Evolutionary conservation across 2,329 filamentous ascomycete genomes (phyloP).

Genomic region (Diaporthe citri): DNA sequence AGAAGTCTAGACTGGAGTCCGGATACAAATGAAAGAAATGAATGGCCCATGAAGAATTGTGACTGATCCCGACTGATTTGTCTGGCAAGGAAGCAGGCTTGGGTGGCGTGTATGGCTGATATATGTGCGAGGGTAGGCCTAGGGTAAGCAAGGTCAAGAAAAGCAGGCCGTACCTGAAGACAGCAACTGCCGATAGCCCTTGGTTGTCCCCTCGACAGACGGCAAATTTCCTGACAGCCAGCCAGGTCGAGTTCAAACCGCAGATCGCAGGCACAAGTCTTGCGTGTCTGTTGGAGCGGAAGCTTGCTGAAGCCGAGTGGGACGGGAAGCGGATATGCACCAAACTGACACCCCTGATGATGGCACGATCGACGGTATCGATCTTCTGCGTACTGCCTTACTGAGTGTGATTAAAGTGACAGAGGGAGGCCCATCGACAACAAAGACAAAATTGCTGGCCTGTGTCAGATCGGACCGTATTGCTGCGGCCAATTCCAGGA

Average conservation of each 20-base stretch:
- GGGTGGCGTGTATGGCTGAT: conserved; percentile 43
- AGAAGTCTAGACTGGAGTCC: neutral
- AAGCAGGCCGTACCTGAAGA: conserved; percentile 34
- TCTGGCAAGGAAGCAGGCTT: conserved; percentile 24
- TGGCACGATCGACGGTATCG: conserved; percentile 28
- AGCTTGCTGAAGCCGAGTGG: conserved; percentile 41
- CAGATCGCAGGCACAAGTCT: conserved; percentile 31
- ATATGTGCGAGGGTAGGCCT: conserved; percentile 48
- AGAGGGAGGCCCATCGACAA: conserved; percentile 31
- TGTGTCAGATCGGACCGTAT: conserved; percentile 29
- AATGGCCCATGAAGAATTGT: conserved; percentile 16
- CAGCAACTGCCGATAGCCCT: conserved; percentile 36
- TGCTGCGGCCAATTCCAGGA: conserved; percentile 28
- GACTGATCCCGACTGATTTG: conserved; percentile 24
- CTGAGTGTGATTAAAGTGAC: conserved; percentile 27
- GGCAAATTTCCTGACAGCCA: conserved; percentile 32
- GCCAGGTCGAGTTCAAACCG: conserved; percentile 35
- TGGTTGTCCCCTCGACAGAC: conserved; percentile 35
- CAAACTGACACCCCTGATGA: conserved; percentile 32
- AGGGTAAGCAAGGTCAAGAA: conserved; percentile 37
- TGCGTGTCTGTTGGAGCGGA: conserved; percentile 40
- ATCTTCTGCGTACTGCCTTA: conserved; percentile 7
- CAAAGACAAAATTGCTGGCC: conserved; percentile 30
- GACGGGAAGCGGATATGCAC: conserved; percentile 37
- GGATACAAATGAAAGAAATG: conserved; percentile 25